phyloP scores from a whole-genome alignment of 163 green algal genomes.

The Volvox carteri region DNA sequence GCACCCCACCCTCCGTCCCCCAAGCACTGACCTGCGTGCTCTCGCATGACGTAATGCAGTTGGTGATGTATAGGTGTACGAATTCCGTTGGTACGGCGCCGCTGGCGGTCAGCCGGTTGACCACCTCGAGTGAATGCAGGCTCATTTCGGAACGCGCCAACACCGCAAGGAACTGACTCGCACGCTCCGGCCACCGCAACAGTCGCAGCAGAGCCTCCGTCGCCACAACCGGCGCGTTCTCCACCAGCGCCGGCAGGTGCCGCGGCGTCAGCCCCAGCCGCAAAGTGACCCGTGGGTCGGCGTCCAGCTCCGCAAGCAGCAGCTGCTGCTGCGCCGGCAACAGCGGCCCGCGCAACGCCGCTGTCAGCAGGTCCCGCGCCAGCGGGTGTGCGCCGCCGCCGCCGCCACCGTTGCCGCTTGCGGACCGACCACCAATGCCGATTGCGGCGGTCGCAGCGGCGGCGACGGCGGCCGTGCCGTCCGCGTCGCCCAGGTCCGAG shows the following conservation, averaged over 20 bases:
- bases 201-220: slow-evolving; percentile 83
- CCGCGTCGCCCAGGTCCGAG: slow-evolving; percentile 62
- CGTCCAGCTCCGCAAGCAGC: slow-evolving; percentile 70
- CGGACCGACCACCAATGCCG: background rate
- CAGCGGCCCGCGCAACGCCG: slow-evolving; percentile 73
- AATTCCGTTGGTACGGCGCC: slow-evolving; percentile 86
- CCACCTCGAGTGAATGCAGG: slow-evolving; percentile 92
- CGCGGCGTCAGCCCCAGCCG: slow-evolving; percentile 65
- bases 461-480: background rate
- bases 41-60: slow-evolving; percentile 90
- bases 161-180: slow-evolving; percentile 53
- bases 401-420: background rate
- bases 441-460: too few species aligned
- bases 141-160: slow-evolving; percentile 83
- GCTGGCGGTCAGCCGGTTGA: slow-evolving; percentile 84
- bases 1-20: too few species aligned
- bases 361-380: slow-evolving; percentile 67
- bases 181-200: slow-evolving; percentile 61
- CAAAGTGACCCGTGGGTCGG: slow-evolving; percentile 66
- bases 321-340: slow-evolving; percentile 79
- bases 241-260: slow-evolving; percentile 83
- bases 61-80: slow-evolving; percentile 90
- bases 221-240: slow-evolving; percentile 86
- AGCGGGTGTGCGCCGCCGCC: background rate
- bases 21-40: slow-evolving; percentile 77